A percentile compares a stretch with the other conserved stretches of the same genome.
phyloP scores from a whole-genome alignment of 2,329 filamentous ascomycete genomes.

The Myriosclerotinia scirpicola region DNA sequence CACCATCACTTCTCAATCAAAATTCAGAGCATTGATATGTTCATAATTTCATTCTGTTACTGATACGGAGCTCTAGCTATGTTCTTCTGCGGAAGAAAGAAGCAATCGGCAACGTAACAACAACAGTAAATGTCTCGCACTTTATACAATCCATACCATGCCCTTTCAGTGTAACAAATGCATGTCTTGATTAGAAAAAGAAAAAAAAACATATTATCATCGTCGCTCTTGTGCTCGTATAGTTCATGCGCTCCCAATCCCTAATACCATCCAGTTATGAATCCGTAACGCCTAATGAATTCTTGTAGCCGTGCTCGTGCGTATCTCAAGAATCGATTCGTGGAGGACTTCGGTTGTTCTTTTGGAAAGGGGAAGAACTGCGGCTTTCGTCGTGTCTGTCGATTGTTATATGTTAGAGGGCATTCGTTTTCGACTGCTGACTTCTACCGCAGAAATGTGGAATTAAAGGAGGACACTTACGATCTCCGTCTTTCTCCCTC shows the following conservation, averaged over 20 bases:
- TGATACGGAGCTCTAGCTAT: background rate
- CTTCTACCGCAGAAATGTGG: background rate
- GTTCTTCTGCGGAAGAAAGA: background rate
- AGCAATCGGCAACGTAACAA: background rate
- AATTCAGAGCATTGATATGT: background rate
- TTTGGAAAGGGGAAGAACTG: constrained; percentile 26
- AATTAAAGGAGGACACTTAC: constrained; percentile 52
- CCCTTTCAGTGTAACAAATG: too few relatives aligned
- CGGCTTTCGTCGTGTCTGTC: constrained; percentile 27
- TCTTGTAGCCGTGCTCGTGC: background rate
- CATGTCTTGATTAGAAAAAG: background rate
- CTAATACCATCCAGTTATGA: background rate
- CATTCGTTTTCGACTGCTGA: background rate
- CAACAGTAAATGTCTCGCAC: background rate
- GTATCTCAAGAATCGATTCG: constrained; percentile 28
- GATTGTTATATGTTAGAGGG: background rate
- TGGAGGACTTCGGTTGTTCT: constrained; percentile 27
- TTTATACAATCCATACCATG: background rate
- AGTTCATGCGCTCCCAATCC: background rate
- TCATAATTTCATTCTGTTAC: background rate
- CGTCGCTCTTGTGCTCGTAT: constrained; percentile 12
- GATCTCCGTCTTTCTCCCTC: constrained; percentile 83
- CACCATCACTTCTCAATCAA: background rate
- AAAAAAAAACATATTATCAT: constrained; percentile 8
- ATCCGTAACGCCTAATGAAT: constrained; percentile 10